A percentile compares a stretch with the other conserved stretches of the same genome.
These are phyloP conservation scores for Aspergillus egyptiacus DNA, from an alignment of 495 filamentous ascomycete genomes.

Conservation along the genomic window DNA sequence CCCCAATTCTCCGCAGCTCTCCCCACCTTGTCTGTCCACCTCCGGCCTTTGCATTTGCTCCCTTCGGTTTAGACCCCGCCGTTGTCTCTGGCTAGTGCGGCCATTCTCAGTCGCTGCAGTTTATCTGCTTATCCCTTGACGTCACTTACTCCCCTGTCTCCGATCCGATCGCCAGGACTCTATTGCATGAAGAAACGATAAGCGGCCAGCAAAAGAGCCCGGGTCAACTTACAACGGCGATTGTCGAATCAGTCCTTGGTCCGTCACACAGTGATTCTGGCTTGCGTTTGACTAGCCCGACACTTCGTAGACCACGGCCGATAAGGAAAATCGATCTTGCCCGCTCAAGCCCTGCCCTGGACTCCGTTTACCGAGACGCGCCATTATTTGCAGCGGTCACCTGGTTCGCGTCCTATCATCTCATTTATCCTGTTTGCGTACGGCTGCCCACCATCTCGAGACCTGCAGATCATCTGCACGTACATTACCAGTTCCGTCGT, in stretches of 20 bases:
- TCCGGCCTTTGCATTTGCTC: conserved; percentile 10
- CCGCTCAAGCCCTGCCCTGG: conserved; percentile 21
- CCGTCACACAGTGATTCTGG: conserved; percentile 25
- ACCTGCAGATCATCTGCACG: conserved; percentile 55
- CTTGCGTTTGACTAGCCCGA: conserved; percentile 16
- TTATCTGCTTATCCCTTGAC: conserved; percentile 2
- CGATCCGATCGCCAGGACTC: neutral
- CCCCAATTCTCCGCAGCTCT: conserved; percentile 19
- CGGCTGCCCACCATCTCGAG: conserved; percentile 22
- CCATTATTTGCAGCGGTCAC: conserved; percentile 34
- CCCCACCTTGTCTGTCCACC: conserved; percentile 10
- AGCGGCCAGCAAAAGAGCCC: neutral
- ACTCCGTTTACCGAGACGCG: conserved; percentile 27
- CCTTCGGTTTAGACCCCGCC: conserved; percentile 1
- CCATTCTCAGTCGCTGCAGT: neutral
- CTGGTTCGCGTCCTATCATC: conserved; percentile 31
- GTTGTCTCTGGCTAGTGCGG: neutral
- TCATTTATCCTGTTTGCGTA: neutral
- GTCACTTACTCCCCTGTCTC: conserved; percentile 1
- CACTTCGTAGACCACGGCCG: conserved; percentile 3
- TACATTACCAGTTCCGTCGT: conserved; percentile 38
- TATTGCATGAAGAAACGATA: neutral
- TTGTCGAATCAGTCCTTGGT: conserved; percentile 7
- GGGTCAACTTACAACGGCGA: neutral
- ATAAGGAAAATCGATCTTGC: conserved; percentile 15